Evolutionary conservation across 179 eudicot species (phyloP).

Genomic region (Silene noctiflora): DNA sequence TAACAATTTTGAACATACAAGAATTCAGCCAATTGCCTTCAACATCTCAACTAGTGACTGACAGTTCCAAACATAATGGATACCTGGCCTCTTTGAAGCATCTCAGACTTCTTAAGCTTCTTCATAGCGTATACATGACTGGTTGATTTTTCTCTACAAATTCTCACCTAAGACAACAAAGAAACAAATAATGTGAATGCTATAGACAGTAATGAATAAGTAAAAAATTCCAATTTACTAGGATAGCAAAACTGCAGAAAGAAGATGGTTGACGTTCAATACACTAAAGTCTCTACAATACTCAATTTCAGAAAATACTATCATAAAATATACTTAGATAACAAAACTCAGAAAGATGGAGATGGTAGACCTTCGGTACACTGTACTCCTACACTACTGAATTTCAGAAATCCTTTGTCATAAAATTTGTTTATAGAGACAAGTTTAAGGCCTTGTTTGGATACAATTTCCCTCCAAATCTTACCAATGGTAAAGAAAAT

Average conservation of each 20-base stretch:
- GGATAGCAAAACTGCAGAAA: background rate
- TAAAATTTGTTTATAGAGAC: background rate
- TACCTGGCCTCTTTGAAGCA: constrained; percentile 98
- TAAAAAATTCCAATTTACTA: background rate
- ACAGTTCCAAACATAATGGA: constrained; percentile 12
- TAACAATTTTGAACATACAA: constrained; percentile 6
- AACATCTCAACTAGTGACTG: constrained; percentile 6
- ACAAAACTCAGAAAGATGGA: background rate
- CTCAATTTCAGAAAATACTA: too few relatives aligned
- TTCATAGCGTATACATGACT: constrained; percentile 87
- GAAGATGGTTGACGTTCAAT: background rate
- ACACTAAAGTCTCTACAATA: too few relatives aligned
- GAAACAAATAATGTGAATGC: constrained; percentile 12
- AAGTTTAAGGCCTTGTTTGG: background rate
- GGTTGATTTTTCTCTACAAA: constrained; percentile 77
- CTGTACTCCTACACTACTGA: background rate
- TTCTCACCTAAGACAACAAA: constrained; percentile 56
- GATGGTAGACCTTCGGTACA: background rate
- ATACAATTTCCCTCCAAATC: too few relatives aligned
- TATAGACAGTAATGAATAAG: background rate
- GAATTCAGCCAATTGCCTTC: constrained; percentile 19
- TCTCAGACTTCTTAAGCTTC: constrained; percentile 84
- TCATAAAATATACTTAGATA: background rate
- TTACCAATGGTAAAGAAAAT: too few relatives aligned
- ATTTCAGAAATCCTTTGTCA: background rate